Evolutionary conservation across 2,329 filamentous ascomycete species (phyloP), one percentile per base, ranked within the genome.

Genomic region (Rhynchosporium secalis): DNA sequence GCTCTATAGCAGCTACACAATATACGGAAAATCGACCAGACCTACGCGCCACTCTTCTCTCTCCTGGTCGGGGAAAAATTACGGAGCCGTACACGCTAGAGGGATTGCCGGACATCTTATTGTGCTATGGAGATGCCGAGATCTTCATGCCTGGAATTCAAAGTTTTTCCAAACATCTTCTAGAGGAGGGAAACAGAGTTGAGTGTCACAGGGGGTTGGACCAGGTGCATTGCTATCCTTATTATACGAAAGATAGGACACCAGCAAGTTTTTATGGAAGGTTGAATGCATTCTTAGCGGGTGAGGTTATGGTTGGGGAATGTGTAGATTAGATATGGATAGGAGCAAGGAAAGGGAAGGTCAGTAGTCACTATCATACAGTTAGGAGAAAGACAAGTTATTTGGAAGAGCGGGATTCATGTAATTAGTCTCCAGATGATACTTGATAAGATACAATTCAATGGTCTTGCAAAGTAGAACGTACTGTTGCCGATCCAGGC

Each of bases 131-230:
- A 12, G 51, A 54, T 26, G 51, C 51, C 1, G 51, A 54, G 36
- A 54, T 54, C 36, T 54, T 54, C 51, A 54, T 54, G 51, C 51
- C 36, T n/a, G 36, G 51, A n/a, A 54, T 54, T 15, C 51, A 5
- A 36, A 40, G 9, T 7, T 40, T 54, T 20, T 54, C 13, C 20
- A 29, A 54, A 7, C 12, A n/a, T n/a, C 33, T 54, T 3, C 4
- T 54, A 9, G 36, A 40, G n/a, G 13, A 40, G 51, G 51, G 51
- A 10, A 41, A 41, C 28, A 54, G 51, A 20, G 51, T 54, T 41
- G 51, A 54, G 20, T 54, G 51, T 29, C 51, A 54, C 28, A 40
- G 51, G 26, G 51, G 51, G 10, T 33, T 54, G n/a, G 51, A 54
- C 28, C 36, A 54, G 20, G 51, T 54, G n/a, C 51, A 54, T 54